These are phyloP conservation scores for Cladophialophora carrionii DNA, from an alignment of 2,329 filamentous ascomycete species.

Conservation along the genomic window DNA sequence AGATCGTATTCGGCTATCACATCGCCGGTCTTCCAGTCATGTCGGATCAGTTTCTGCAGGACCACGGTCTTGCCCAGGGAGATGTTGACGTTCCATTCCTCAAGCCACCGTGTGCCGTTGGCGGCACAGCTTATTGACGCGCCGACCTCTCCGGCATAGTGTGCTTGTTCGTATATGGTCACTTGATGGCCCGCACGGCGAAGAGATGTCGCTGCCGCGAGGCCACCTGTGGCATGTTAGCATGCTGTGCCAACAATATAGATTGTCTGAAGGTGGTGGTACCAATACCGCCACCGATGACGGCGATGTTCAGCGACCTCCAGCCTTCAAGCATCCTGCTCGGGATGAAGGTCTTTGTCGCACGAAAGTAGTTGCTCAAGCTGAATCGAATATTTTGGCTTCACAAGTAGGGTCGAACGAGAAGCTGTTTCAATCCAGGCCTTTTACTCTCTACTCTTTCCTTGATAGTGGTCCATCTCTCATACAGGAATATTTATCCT, in stretches of 20 bases:
- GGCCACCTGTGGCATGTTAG: conserved; percentile 35
- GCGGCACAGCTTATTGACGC: conserved; percentile 42
- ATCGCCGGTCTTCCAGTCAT: conserved; percentile 40
- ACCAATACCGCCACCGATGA: conserved; percentile 17
- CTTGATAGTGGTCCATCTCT: neutral
- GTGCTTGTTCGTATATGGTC: conserved; percentile 42
- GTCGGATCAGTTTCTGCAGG: conserved; percentile 42
- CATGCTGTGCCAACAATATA: neutral
- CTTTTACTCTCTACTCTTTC: neutral
- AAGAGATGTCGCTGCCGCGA: conserved; percentile 42
- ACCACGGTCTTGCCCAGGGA: conserved; percentile 38
- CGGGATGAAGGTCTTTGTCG: neutral
- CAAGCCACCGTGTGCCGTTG: conserved; percentile 41
- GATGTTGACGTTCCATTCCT: conserved; percentile 40
- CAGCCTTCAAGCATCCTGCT: neutral
- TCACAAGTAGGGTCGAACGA: neutral
- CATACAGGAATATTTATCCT: neutral
- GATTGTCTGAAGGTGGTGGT: neutral
- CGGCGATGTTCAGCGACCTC: conserved; percentile 10
- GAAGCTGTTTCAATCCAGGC: neutral
- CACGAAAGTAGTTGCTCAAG: neutral
- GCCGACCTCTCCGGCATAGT: conserved; percentile 42
- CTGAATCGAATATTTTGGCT: neutral
- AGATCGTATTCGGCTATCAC: conserved; percentile 39
- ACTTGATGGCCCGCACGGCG: conserved; percentile 43